phyloP scores from a whole-genome alignment of 2,329 filamentous ascomycete species.

The Drechslerella stenobrocha region DNA sequence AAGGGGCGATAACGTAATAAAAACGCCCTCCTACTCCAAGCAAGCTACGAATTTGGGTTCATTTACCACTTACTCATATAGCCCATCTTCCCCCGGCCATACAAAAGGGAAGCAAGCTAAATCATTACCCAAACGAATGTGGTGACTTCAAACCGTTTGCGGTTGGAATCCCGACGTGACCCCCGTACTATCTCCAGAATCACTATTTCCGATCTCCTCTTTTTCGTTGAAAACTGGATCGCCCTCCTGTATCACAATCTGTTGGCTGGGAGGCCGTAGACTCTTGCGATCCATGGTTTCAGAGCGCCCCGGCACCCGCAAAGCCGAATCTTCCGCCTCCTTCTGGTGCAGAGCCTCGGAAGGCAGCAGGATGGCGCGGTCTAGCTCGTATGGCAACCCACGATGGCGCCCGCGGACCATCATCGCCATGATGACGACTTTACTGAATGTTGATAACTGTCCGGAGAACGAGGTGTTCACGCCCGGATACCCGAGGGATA shows the following conservation, averaged over 20 bases:
- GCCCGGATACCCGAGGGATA: slow-evolving; percentile 78
- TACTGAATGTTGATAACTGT: slow-evolving; percentile 73
- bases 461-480: slow-evolving; percentile 79
- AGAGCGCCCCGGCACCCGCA: slow-evolving; percentile 54
- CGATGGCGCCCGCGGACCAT: slow-evolving; percentile 71
- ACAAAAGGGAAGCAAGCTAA: not conserved
- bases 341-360: slow-evolving; percentile 67
- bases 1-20: not conserved
- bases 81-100: not conserved
- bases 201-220: slow-evolving; percentile 2
- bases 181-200: not conserved
- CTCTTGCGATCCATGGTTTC: slow-evolving; percentile 37
- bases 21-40: slow-evolving; percentile 37
- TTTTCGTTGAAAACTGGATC: no score
- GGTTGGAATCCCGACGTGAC: slow-evolving; percentile 28
- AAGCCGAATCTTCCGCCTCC: slow-evolving; percentile 62
- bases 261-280: slow-evolving; percentile 25
- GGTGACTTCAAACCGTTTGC: slow-evolving; percentile 28
- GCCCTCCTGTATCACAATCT: slow-evolving; percentile 12
- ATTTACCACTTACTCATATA: not conserved
- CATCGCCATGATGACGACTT: slow-evolving; percentile 70
- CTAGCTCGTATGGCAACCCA: slow-evolving; percentile 69
- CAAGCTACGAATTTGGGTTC: not conserved
- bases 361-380: slow-evolving; percentile 70
- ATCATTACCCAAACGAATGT: slow-evolving; percentile 28